Percentiles rank a stretch among this genome's conserved stretches.
These are phyloP conservation scores for Kwoniella mangroviensis DNA, from an alignment of 768 basidiomycete species.

Conservation along the genomic window DNA sequence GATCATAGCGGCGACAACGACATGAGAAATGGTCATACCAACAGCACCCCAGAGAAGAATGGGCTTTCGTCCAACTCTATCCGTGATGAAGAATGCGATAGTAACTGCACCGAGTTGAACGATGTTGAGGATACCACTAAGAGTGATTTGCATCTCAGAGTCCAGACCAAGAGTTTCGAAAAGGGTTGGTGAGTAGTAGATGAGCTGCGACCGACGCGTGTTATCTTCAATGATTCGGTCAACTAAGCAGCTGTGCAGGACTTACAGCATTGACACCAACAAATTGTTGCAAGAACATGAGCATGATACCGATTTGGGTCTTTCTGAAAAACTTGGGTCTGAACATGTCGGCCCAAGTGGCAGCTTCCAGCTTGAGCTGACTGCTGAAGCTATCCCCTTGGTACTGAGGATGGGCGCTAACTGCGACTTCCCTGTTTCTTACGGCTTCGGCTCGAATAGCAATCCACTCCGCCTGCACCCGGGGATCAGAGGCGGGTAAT, in stretches of 20 bases:
- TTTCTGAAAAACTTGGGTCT: background rate
- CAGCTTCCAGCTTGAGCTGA: constrained; percentile 2
- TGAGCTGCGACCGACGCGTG: constrained; percentile 46
- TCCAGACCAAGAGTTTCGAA: constrained; percentile 67
- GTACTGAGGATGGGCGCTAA: background rate
- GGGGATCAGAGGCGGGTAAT: background rate
- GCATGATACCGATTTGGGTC: constrained; percentile 1
- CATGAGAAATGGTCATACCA: background rate
- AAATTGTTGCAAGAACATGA: constrained; percentile 11
- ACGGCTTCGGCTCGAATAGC: constrained; percentile 9
- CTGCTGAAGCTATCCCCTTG: background rate
- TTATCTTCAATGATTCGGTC: background rate
- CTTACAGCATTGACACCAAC: constrained; percentile 5
- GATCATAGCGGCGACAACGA: constrained; percentile 2
- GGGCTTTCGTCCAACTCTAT: background rate
- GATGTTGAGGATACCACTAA: constrained; percentile 69
- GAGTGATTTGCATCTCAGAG: constrained; percentile 62
- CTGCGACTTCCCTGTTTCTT: constrained; percentile 1
- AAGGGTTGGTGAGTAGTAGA: constrained; percentile 74
- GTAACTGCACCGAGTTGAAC: background rate
- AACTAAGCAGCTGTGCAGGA: background rate
- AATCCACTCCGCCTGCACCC: constrained; percentile 9
- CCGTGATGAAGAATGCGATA: background rate
- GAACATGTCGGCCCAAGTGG: constrained; percentile 10
- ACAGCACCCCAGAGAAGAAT: background rate